These are phyloP conservation scores for Morella rubra DNA, from an alignment of 306 rosid species.

Conservation along the genomic window DNA sequence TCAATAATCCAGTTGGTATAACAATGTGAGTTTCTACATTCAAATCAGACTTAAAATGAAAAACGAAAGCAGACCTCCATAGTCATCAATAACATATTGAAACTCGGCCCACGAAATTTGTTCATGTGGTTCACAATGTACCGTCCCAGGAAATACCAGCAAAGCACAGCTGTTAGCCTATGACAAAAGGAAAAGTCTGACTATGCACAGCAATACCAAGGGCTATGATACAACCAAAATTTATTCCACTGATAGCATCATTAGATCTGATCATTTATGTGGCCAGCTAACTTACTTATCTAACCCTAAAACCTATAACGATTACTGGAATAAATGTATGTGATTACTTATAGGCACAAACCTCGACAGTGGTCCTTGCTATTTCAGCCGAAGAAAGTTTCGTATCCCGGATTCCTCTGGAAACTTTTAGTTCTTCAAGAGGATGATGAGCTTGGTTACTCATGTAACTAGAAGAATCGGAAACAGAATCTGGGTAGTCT, in stretches of 20 bases:
- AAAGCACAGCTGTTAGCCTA: slow-evolving; percentile 74
- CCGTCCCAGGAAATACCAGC: slow-evolving; percentile 80
- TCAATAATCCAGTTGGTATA: slow-evolving; percentile 7
- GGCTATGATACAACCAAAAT: slow-evolving; percentile 30
- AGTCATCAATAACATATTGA: slow-evolving; percentile 68
- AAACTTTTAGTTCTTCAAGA: slow-evolving; percentile 77
- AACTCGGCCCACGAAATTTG: slow-evolving; percentile 74
- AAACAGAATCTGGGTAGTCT: slow-evolving; percentile 82
- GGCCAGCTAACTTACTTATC: slow-evolving; percentile 13
- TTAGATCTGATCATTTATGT: slow-evolving; percentile 9
- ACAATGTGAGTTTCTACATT: slow-evolving; percentile 12
- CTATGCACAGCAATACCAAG: slow-evolving; percentile 29
- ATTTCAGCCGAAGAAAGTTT: slow-evolving; percentile 77
- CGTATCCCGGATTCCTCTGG: slow-evolving; percentile 49
- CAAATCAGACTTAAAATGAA: slow-evolving; percentile 22
- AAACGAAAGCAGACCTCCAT: slow-evolving; percentile 60
- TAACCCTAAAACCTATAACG: slow-evolving; percentile 19
- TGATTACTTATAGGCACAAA: slow-evolving; percentile 29
- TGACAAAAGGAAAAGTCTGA: slow-evolving; percentile 38
- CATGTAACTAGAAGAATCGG: slow-evolving; percentile 69
- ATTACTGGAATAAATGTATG: not conserved
- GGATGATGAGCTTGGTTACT: slow-evolving; percentile 72
- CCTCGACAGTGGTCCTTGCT: slow-evolving; percentile 87
- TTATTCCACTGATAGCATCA: slow-evolving; percentile 23
- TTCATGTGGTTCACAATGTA: slow-evolving; percentile 91